Base-by-base conservation (phyloP, 2,329 filamentous ascomycete species). In the Sporothrix pallida region DNA sequence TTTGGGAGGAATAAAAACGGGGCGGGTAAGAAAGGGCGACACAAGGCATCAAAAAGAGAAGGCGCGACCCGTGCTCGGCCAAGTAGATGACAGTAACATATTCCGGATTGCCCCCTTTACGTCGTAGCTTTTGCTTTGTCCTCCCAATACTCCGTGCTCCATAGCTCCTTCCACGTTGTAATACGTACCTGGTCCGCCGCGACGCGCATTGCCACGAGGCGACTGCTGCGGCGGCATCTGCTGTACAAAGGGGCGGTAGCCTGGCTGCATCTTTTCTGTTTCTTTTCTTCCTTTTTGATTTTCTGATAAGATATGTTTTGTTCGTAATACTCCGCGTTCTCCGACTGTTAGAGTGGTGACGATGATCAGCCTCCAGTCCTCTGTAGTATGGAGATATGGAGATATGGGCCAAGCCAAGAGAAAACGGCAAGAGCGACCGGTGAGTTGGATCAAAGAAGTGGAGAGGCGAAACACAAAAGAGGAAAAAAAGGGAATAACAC, bases 161-260 rank as follows among this genome's bases (percentile, higher is more conserved):
- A 26, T 23, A 56, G 52, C 20, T 56, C 52, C 42, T 23, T 42
- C 37, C n/a, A 20, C 0, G 23, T 9, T 56, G 67, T 75, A 20
- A 15, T 63, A 81, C 83, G 76, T 82, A 87, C 86, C 86, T 79
- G 87, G 87, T 77, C 58, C 72, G 72, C 63, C 86, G 77, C 86
- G 85, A 76, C 86, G 84, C 79, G 83, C 85, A 75, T 83, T 84
- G 17, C 75, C 74, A 70, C 75, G 75, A 81, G 87, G 86, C 77
- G 85, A 83, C 76, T 84, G 83, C 76, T 86, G 82, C 78, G 86
- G 86, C 76, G 85, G 82, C 77, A 83, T 81, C 80, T 86, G 86
- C 77, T 86, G 85, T 79, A 84, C 82, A 80, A 86, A 87, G 72
- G 81, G 81, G 76, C 86, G 86, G 79, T 86, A 88, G 76, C 86